A percentile compares a stretch with the other conserved stretches of the same genome.
Conservation (phyloP, 305 asterid species). For the Rubia tinctorum region DNA sequence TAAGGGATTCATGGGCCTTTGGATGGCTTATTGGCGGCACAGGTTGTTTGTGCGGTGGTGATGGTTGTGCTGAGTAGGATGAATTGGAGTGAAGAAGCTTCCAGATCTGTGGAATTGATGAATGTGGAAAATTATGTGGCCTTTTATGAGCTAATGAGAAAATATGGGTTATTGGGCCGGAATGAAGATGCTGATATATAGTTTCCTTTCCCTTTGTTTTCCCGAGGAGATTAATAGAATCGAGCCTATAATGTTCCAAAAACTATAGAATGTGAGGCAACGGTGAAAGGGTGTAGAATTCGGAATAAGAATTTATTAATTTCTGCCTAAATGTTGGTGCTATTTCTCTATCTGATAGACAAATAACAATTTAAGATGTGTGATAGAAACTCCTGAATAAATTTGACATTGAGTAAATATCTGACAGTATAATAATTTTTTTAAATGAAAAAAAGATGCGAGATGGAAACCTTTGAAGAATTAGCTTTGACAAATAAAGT, state of each 20-base stretch:
- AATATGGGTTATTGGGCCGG: constrained; percentile 1
- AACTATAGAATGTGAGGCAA: not conserved
- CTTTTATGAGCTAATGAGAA: not conserved
- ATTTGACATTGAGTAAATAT: too few relatives aligned
- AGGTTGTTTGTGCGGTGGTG: constrained; percentile 34
- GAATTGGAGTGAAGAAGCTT: constrained; percentile 40
- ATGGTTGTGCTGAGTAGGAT: constrained; percentile 43
- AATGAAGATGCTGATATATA: not conserved
- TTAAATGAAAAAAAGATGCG: too few relatives aligned
- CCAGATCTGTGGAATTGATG: constrained; percentile 38
- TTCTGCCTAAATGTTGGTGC: too few relatives aligned
- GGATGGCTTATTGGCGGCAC: constrained; percentile 60
- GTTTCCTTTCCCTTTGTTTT: not conserved
- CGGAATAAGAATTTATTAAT: not conserved
- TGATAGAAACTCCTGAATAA: too few relatives aligned
- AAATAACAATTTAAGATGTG: too few relatives aligned
- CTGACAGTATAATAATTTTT: too few relatives aligned
- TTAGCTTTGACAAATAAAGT: too few relatives aligned
- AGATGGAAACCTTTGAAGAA: too few relatives aligned
- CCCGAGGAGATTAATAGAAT: not conserved
- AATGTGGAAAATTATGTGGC: too few relatives aligned
- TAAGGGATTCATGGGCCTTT: constrained; percentile 46
- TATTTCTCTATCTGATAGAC: too few relatives aligned
- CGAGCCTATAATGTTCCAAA: not conserved
- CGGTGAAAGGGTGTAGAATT: not conserved